Evolutionary conservation across 2,329 filamentous ascomycete species (phyloP).

Genomic region (Sclerotiophoma versabilis): DNA sequence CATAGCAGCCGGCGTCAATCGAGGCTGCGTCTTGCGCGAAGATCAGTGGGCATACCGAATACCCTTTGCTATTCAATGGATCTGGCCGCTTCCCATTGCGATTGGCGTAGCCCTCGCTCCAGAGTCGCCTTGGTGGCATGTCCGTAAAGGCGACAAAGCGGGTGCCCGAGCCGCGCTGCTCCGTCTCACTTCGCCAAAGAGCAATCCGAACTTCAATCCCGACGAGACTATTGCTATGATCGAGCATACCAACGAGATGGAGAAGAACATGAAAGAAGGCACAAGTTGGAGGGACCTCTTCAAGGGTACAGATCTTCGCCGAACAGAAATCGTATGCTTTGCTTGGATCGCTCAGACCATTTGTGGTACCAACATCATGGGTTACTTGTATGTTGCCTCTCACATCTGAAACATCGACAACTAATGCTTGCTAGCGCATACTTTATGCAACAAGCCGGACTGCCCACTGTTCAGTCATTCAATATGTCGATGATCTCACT

Average conservation of each 20-base stretch:
- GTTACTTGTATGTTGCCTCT: conserved; percentile 46
- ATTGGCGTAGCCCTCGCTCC: conserved; percentile 71
- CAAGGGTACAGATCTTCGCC: conserved; percentile 74
- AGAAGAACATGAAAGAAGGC: conserved; percentile 70
- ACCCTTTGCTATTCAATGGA: conserved; percentile 73
- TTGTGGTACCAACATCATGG: conserved; percentile 53
- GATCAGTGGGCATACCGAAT: conserved; percentile 74
- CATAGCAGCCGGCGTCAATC: conserved; percentile 73
- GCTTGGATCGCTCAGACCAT: conserved; percentile 55
- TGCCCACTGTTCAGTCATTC: conserved; percentile 52
- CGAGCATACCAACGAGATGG: conserved; percentile 84
- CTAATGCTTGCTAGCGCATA: conserved; percentile 46
- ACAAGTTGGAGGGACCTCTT: conserved; percentile 82
- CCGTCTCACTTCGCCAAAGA: conserved; percentile 67
- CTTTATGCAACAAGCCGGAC: conserved; percentile 56
- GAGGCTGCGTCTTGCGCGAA: conserved; percentile 66
- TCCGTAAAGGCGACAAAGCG: conserved; percentile 67
- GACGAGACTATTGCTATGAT: conserved; percentile 80
- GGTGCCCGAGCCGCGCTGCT: conserved; percentile 70
- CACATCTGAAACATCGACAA: neutral
- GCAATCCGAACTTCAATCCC: conserved; percentile 61
- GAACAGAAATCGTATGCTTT: conserved; percentile 72
- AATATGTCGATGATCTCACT: conserved; percentile 62
- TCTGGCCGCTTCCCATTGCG: conserved; percentile 73
- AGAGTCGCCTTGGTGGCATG: conserved; percentile 76